Evolutionary conservation across 129 eudicot species (phyloP).

Genomic region (Logfia minima): DNA sequence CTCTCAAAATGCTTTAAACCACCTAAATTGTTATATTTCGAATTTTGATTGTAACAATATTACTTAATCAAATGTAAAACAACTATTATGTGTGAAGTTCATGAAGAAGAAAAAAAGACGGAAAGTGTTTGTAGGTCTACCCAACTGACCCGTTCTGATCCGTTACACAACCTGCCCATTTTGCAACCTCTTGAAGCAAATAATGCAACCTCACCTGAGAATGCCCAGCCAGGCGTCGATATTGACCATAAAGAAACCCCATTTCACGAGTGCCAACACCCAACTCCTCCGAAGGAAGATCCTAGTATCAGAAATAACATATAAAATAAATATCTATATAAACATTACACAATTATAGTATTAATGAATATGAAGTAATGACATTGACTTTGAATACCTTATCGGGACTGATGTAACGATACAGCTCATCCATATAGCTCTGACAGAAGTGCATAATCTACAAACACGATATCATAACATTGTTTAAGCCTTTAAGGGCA

Average conservation of each 20-base stretch:
- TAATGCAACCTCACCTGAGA: conserved; percentile 69
- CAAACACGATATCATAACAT: conserved; percentile 8
- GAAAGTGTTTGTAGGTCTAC: not conserved
- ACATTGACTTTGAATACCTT: conserved; percentile 51
- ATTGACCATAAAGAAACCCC: conserved; percentile 94
- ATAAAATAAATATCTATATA: conserved; percentile 15
- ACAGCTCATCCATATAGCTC: conserved; percentile 92
- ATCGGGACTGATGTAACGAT: conserved; percentile 93
- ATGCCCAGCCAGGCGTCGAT: conserved; percentile 82
- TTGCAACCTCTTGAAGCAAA: conserved; percentile 16
- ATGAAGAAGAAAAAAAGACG: not conserved
- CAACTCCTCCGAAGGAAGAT: conserved; percentile 98
- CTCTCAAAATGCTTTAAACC: not conserved
- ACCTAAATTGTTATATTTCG: not conserved
- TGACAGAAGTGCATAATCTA: conserved; percentile 97
- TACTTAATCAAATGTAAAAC: not conserved
- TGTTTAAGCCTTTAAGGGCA: conserved; percentile 6
- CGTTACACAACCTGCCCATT: conserved; percentile 1
- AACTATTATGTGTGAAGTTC: not conserved
- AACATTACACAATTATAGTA: not conserved
- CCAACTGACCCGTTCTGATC: not conserved
- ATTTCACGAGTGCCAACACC: conserved; percentile 98
- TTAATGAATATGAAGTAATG: not conserved
- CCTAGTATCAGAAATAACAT: conserved; percentile 39
- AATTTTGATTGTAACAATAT: not conserved